Conservation (phyloP, 2,329 filamentous ascomycete genomes). For the Fusarium coffeatum region DNA sequence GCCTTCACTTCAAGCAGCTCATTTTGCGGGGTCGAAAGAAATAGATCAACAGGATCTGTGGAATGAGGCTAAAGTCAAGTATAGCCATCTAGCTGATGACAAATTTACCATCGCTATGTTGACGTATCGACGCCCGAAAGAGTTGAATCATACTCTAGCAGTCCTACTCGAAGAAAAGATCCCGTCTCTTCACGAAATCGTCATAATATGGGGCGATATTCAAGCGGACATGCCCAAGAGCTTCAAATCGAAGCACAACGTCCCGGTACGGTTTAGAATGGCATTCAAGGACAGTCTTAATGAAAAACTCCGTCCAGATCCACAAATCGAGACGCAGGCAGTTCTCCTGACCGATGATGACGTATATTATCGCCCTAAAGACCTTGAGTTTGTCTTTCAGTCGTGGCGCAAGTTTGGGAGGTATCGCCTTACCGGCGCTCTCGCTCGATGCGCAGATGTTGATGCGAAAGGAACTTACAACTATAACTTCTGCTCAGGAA, state of each 20-base stretch:
- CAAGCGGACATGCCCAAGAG: conserved; percentile 46
- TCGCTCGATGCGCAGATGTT: conserved; percentile 50
- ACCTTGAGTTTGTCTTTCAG: conserved; percentile 56
- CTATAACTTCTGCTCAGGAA: conserved; percentile 50
- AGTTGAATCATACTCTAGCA: conserved; percentile 49
- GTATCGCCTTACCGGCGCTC: conserved; percentile 51
- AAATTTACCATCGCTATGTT: conserved; percentile 55
- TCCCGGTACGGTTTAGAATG: conserved; percentile 51
- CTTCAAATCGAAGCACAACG: conserved; percentile 47
- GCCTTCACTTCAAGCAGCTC: no score
- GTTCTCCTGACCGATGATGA: conserved; percentile 56
- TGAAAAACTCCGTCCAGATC: conserved; percentile 53
- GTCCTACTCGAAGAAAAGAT: conserved; percentile 47
- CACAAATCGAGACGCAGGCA: conserved; percentile 52
- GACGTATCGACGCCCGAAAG: conserved; percentile 52
- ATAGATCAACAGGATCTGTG: no score
- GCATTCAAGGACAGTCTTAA: conserved; percentile 52
- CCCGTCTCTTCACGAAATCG: conserved; percentile 53
- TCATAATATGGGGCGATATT: conserved; percentile 54
- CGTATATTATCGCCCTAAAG: conserved; percentile 53
- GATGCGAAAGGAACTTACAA: conserved; percentile 45
- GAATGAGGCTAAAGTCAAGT: no score
- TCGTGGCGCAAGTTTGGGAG: conserved; percentile 55
- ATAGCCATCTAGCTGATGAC: no score
- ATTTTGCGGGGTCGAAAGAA: no score